phyloP scores from a whole-genome alignment of 2,329 filamentous ascomycete genomes.

The Clonostachys solani region DNA sequence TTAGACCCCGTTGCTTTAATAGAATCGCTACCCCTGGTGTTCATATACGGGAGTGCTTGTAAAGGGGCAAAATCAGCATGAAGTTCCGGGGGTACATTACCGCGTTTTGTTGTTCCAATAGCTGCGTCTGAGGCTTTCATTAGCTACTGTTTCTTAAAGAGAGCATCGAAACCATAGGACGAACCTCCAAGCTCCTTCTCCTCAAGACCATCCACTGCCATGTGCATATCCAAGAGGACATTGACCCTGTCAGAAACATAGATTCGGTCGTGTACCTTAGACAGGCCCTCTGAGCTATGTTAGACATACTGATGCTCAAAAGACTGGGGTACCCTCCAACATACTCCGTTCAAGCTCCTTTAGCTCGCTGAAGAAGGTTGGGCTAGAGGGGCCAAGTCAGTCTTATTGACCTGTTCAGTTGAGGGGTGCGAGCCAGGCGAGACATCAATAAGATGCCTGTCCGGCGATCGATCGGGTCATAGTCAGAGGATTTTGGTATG shows the following conservation, averaged over 20 bases:
- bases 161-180: too few relatives aligned
- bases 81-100: slow-evolving; percentile 15
- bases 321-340: too few relatives aligned
- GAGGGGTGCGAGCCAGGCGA: slow-evolving; percentile 11
- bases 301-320: too few relatives aligned
- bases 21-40: slow-evolving; percentile 4
- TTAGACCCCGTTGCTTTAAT: slow-evolving; percentile 13
- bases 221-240: slow-evolving; percentile 61
- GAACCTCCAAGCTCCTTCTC: slow-evolving; percentile 42
- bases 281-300: slow-evolving; percentile 18
- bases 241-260: slow-evolving; percentile 61
- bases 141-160: slow-evolving; percentile 7
- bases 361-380: slow-evolving; percentile 35
- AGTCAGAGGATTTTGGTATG: slow-evolving; percentile 5
- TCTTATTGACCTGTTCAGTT: slow-evolving; percentile 10
- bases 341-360: slow-evolving; percentile 24
- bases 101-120: slow-evolving; percentile 30
- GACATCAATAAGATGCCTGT: slow-evolving; percentile 10
- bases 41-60: slow-evolving; percentile 10
- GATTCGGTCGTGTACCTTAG: slow-evolving; percentile 39
- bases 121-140: slow-evolving; percentile 11
- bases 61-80: slow-evolving; percentile 7
- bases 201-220: slow-evolving; percentile 65
- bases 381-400: slow-evolving; percentile 14
- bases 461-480: too few relatives aligned